Base-by-base conservation (phyloP, 805 yeast genomes). In the Pichia thaimueangensis region DNA sequence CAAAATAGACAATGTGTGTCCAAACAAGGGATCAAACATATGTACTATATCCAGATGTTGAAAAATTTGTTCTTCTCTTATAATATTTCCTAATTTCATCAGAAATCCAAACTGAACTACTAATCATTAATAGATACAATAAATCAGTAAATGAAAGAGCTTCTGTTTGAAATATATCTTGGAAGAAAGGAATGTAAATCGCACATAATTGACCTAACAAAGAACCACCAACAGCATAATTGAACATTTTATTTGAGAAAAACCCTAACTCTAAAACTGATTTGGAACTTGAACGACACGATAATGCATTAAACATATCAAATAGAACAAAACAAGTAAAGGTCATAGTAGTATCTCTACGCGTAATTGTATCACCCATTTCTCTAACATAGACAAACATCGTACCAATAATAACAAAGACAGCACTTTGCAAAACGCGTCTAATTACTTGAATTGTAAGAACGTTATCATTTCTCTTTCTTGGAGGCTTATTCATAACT, bases 281-380 rank as follows among this genome's bases (percentile, higher is more conserved):
- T 59, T 86, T 89, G 35, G 86, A 73, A 45, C 82, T 74, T 49
- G 94, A 95, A 56, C 97, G 86, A 63, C 97, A 91, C 13, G 95
- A 71, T 51, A 93, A 69, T 0, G 99, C 99, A 63, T 89, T 93
- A 69, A 93, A 93, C 94, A 93, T 85, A 63, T 93, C 99, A 57
- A 81, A 93, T 43, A 91, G 70, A 10, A 93, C 98, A 65, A 93
- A 93, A 60, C 97, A 86, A 0, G 97, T 93, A 59, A 93, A 93
- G 0, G 98, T 91, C 98, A 93, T 93, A 1, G 99, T 93, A 17
- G 98, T 93, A 60, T 93, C 98, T 65, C 98, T 82, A 12, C 91
- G 82, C 2, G 97, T 88, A 43, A 91, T 80, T 23, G 79, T 75
- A 54, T 86, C 95, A 19, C 77, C 73, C 95, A 91, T 87, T 63